Percentiles rank a stretch among this genome's conserved stretches.
Evolutionary conservation across 2,329 filamentous ascomycete genomes (phyloP).

Genomic region (Berkeleyomyces basicola): DNA sequence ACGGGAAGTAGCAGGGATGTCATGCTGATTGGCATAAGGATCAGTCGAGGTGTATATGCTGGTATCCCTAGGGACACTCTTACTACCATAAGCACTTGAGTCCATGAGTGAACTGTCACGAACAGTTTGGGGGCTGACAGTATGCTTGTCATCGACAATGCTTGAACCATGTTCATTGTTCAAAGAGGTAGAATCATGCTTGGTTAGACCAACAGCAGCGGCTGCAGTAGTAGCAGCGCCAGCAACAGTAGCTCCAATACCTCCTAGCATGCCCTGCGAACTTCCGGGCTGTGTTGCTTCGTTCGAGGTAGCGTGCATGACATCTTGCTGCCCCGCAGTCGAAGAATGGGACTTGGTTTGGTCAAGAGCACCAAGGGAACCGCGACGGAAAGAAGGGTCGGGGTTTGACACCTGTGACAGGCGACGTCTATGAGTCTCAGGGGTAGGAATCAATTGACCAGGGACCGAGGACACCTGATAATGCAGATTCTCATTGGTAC

Average conservation of each 20-base stretch:
- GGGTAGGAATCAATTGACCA: conserved; percentile 10
- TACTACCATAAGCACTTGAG: neutral
- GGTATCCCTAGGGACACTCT: neutral
- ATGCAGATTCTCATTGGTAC: conserved; percentile 2
- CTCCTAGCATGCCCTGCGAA: conserved; percentile 4
- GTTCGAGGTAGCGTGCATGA: neutral
- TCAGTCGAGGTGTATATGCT: neutral
- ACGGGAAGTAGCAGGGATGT: neutral
- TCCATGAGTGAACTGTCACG: neutral
- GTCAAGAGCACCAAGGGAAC: neutral
- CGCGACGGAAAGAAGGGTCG: neutral
- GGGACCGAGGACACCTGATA: conserved; percentile 9
- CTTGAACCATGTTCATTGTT: neutral
- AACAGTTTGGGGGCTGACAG: neutral
- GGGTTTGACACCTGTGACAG: conserved; percentile 4
- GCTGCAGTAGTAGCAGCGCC: conserved; percentile 12
- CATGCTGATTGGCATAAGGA: neutral
- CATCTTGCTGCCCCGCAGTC: neutral
- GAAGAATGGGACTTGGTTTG: neutral
- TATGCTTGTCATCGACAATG: neutral
- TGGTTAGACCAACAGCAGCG: conserved; percentile 8
- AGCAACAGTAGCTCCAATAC: conserved; percentile 12
- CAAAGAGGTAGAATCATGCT: neutral
- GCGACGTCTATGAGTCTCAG: conserved; percentile 3
- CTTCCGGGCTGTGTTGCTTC: neutral